Evolutionary conservation across 208 protist genomes (phyloP).

Genomic region (Wallacemonas sp.): DNA sequence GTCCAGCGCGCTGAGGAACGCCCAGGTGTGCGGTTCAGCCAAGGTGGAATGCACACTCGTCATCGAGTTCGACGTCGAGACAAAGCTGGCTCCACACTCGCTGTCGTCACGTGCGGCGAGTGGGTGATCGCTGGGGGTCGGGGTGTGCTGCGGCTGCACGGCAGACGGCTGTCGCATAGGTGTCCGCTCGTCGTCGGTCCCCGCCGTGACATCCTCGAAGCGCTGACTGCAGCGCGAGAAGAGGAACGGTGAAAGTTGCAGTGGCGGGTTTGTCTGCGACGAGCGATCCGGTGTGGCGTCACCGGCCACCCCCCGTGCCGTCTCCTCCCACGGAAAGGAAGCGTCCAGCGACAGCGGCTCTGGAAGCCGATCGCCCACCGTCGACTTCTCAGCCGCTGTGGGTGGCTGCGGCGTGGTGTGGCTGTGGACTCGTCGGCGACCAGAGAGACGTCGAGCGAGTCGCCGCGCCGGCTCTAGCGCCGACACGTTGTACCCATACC

Average conservation of each 20-base stretch:
- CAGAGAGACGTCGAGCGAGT: not conserved
- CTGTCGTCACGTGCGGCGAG: not conserved
- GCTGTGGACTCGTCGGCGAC: not conserved
- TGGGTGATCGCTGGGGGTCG: not conserved
- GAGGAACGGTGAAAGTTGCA: not conserved
- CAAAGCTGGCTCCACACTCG: not conserved
- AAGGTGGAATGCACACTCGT: not conserved
- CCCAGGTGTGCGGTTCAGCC: not conserved
- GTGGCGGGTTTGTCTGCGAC: not conserved
- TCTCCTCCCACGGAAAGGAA: not conserved
- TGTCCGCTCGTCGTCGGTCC: not conserved
- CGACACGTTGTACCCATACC: conserved; percentile 59
- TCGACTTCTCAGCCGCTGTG: too few species aligned
- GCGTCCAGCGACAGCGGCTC: not conserved
- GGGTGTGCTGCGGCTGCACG: not conserved
- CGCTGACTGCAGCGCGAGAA: not conserved
- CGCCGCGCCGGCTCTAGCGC: conserved; percentile 7
- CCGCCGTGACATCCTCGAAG: not conserved
- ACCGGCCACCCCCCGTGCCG: not conserved
- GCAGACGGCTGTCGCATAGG: not conserved
- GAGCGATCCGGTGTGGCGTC: not conserved
- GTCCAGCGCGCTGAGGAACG: not conserved
- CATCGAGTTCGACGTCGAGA: not conserved
- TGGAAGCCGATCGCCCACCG: too few species aligned
- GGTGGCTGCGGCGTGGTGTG: conserved; percentile 8